Evolutionary conservation across 2,329 filamentous ascomycete genomes (phyloP), one percentile per base, ranked within the genome.

Genomic region (Calonectria naviculata): DNA sequence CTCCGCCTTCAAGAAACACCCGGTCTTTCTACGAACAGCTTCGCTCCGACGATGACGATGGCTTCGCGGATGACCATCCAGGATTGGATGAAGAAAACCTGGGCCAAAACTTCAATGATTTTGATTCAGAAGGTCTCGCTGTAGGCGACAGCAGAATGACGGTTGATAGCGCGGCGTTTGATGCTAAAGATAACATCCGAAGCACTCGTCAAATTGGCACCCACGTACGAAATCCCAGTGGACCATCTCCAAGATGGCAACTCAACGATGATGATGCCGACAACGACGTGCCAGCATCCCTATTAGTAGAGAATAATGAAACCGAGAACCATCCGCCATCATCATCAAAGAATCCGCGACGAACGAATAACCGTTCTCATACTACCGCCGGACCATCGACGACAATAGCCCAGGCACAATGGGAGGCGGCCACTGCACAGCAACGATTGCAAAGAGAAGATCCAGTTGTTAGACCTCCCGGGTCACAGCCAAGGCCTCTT

Each of bases 251-350:
- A 17, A 73, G 75, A 67, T 82, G 80, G 82, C 69, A 76, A 36
- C 63, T 71, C 6, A 77, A 85, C 19, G 88, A 90, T 34, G 87
- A 89, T 4, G 87, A 89, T 12, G 47, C 38, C 6, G 87, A 89
- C 67, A 90, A 92, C 66, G 91, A 92, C 76, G 91, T 93, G 0
- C 91, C 91, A 0, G 89, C 87, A 21, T 93, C 91, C 4, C 83
- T 93, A 21, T 80, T 93, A 21, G 87, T 93, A 24, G 91, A 93
- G 78, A 84, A 81, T 5, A 86, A 87, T 58, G 82, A 84, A 49
- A 47, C 52, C 26, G 71, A 74, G 38, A 67, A 75, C 29, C 67
- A 60, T 24, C 64, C 31, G n/a, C n/a, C 75, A 70, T 62, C 62
- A 68, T 65, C 78, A 68, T 29, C 75, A 41, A 61, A 67, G 47